Evolutionary conservation across 2,329 filamentous ascomycete species (phyloP), one percentile per base, ranked within the genome.

Genomic region (Phialocephala subalpina): DNA sequence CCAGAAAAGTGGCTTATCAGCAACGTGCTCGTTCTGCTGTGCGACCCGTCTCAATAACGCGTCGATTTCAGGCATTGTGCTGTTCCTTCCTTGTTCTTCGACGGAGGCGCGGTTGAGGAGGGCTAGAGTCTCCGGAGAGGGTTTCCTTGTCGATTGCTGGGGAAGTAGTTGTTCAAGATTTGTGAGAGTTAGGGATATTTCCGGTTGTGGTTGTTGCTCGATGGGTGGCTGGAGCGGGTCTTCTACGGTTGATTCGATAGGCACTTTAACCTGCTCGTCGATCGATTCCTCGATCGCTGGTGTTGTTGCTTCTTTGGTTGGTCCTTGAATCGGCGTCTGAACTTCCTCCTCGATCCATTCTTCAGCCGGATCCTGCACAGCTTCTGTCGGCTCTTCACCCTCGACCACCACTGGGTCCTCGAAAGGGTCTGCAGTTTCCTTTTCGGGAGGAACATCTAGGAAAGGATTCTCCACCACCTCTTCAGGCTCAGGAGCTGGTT

Each of bases 31-130:
- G 25, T 62, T 67, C 18, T 63, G 55, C 62, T 64, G 52, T 16
- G 58, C 56, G 22, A 66, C 61, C 1, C 58, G 38, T n/a, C 63
- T 60, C 25, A 67, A 36, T 6, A 67, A 12, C 2, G 16, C 58
- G 25, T 69, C 63, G 33, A 69, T 67, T 35, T 67, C 67, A 1
- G 65, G 63, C 18, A 65, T 36, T 9, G 59, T 66, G 33, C 67
- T 69, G 25, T 58, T 57, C 49, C 64, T 60, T 45, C 38, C 47
- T 14, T 60, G 40, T 42, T 65, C 62, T 58, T 58, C 56, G 18
- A 56, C 49, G 8, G 2, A 3, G 20, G 5, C 38, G 18, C 18
- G 12, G 47, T 36, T 22, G 1, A 65, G 36, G 11, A 67, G n/a
- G 38, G 59, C 56, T 14, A 63, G 53, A 8, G 42, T 58, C 33